Evolutionary conservation across 495 filamentous ascomycete genomes (phyloP).

Genomic region (Penicillium cataractarum): DNA sequence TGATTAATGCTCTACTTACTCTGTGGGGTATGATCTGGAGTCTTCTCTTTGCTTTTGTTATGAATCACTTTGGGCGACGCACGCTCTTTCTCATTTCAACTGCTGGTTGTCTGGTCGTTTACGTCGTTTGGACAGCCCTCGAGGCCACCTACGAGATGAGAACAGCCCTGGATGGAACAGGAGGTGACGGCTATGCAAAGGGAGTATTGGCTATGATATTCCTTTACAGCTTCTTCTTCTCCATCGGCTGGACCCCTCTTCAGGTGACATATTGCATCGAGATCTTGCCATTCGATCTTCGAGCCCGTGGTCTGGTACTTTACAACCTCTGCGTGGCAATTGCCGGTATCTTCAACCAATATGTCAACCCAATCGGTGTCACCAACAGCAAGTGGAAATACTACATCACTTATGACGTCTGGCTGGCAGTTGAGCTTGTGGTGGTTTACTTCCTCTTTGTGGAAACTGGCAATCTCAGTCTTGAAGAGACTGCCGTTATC

Average conservation of each 20-base stretch:
- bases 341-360: constrained; percentile 6
- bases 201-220: constrained; percentile 51
- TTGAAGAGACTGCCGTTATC: constrained; percentile 64
- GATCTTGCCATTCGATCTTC: constrained; percentile 63
- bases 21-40: constrained; percentile 52
- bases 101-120: constrained; percentile 58
- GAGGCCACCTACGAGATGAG: constrained; percentile 13
- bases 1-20: constrained; percentile 32
- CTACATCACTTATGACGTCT: constrained; percentile 61
- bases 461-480: constrained; percentile 64
- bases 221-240: constrained; percentile 5
- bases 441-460: constrained; percentile 65
- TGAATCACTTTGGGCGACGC: constrained; percentile 61
- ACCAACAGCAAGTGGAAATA: constrained; percentile 59
- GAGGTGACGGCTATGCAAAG: constrained; percentile 14
- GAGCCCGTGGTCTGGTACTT: background rate
- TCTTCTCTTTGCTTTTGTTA: constrained; percentile 52
- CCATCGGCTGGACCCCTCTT: background rate
- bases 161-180: constrained; percentile 3
- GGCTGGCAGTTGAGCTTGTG: constrained; percentile 55
- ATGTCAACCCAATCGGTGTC: constrained; percentile 62
- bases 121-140: constrained; percentile 59
- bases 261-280: constrained; percentile 55
- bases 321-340: constrained; percentile 5
- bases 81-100: constrained; percentile 59